phyloP scores from a whole-genome alignment of 2,329 filamentous ascomycete genomes.

The Aspergillus luchuensis region DNA sequence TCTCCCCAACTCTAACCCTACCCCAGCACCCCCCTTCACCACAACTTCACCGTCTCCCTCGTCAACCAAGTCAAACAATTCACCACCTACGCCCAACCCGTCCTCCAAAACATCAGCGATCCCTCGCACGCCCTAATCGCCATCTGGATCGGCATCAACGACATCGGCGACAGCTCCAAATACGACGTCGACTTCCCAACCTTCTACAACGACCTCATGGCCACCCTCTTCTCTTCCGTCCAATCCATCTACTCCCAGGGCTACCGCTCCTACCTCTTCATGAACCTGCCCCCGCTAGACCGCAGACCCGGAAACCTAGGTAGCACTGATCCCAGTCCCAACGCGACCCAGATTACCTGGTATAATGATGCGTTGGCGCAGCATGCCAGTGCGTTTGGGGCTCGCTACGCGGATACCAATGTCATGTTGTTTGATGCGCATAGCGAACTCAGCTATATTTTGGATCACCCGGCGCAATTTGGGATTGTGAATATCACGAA shows the following conservation, averaged over 20 bases:
- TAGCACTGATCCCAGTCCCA: conserved; percentile 43
- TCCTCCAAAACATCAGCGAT: conserved; percentile 35
- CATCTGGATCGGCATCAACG: conserved; percentile 61
- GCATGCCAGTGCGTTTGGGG: conserved; percentile 40
- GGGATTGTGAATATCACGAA: conserved; percentile 51
- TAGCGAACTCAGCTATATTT: conserved; percentile 42
- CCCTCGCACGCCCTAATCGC: conserved; percentile 48
- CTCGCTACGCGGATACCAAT: conserved; percentile 34
- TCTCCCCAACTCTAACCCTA: neutral
- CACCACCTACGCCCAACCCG: conserved; percentile 47
- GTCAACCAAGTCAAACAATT: conserved; percentile 56
- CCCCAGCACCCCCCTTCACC: conserved; percentile 52
- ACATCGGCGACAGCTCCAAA: conserved; percentile 54
- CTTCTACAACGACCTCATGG: conserved; percentile 49
- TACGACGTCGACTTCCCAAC: conserved; percentile 48
- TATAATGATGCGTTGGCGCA: conserved; percentile 47
- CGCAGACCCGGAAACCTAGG: conserved; percentile 44
- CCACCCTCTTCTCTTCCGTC: conserved; percentile 46
- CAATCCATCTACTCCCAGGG: conserved; percentile 46
- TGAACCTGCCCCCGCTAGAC: conserved; percentile 56
- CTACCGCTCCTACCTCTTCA: conserved; percentile 51
- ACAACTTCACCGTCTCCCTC: conserved; percentile 53
- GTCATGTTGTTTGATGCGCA: conserved; percentile 52
- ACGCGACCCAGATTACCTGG: conserved; percentile 48
- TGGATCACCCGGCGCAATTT: conserved; percentile 47